phyloP scores from a whole-genome alignment of 352 stramenopile genomes.

The Phytophthora boehmeriae region DNA sequence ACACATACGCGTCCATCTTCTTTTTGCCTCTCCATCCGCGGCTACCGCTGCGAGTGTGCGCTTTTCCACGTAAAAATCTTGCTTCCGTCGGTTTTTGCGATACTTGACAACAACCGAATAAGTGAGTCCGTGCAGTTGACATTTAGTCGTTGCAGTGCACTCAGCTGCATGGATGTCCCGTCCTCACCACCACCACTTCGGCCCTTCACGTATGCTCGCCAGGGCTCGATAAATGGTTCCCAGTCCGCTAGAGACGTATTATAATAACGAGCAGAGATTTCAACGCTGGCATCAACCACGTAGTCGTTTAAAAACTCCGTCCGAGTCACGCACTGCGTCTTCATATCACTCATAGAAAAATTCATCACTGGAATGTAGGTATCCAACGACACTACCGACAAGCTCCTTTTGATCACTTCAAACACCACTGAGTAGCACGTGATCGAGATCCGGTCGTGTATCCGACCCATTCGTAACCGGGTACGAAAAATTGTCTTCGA shows the following conservation, averaged over 20 bases:
- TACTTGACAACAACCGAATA: slow-evolving; percentile 78
- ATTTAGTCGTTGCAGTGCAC: slow-evolving; percentile 84
- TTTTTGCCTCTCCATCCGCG: slow-evolving; percentile 79
- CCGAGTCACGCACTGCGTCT: slow-evolving; percentile 69
- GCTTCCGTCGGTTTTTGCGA: slow-evolving; percentile 77
- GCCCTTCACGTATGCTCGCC: slow-evolving; percentile 74
- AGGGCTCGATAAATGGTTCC: slow-evolving; percentile 89
- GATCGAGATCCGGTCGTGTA: slow-evolving; percentile 76
- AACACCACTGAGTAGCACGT: slow-evolving; percentile 84
- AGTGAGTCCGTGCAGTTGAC: slow-evolving; percentile 88
- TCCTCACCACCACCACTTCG: slow-evolving; percentile 54
- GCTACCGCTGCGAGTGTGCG: slow-evolving; percentile 76
- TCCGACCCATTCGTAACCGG: slow-evolving; percentile 68
- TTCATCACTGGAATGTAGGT: slow-evolving; percentile 93
- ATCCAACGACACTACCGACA: slow-evolving; percentile 88
- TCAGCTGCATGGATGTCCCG: slow-evolving; percentile 79
- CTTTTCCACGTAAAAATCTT: slow-evolving; percentile 78
- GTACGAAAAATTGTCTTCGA: slow-evolving; percentile 63
- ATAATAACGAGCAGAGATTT: slow-evolving; percentile 88
- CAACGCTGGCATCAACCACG: slow-evolving; percentile 72
- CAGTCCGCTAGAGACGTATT: slow-evolving; percentile 88
- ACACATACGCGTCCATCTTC: slow-evolving; percentile 86
- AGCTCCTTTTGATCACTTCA: slow-evolving; percentile 89
- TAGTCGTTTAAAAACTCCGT: slow-evolving; percentile 75
- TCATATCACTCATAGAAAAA: slow-evolving; percentile 85